Percentiles rank a stretch among this genome's conserved stretches.
phyloP scores from a whole-genome alignment of 2,329 filamentous ascomycete species.

The Sclerotinia nivalis region DNA sequence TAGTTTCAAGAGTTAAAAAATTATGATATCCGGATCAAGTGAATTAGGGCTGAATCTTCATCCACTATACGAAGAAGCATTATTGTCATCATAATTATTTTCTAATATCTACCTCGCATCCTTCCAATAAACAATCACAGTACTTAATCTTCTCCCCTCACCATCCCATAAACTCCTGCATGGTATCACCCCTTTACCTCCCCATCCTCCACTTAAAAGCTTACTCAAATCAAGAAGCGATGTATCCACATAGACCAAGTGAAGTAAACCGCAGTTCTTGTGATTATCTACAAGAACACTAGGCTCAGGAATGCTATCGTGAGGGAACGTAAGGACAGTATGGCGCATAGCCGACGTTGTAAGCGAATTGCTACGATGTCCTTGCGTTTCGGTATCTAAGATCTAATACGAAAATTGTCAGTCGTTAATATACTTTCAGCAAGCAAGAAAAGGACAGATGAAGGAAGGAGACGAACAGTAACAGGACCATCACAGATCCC shows the following conservation, averaged over 20 bases:
- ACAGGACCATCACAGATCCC: slow-evolving; percentile 49
- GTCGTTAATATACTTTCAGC: neutral
- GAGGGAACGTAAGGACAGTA: neutral
- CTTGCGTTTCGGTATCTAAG: slow-evolving; percentile 13
- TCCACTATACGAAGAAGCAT: neutral
- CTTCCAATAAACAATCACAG: slow-evolving; percentile 14
- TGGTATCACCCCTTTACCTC: slow-evolving; percentile 42
- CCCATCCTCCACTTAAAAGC: neutral
- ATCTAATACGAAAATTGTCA: neutral
- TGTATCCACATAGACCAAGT: slow-evolving; percentile 22
- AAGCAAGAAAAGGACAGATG: neutral
- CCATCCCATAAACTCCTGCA: slow-evolving; percentile 48
- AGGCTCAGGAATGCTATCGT: neutral
- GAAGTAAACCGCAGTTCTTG: neutral
- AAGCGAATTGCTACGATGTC: neutral
- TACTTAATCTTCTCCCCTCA: slow-evolving; percentile 40
- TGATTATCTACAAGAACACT: slow-evolving; percentile 18
- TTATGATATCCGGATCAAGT: neutral
- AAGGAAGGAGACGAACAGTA: slow-evolving; percentile 15
- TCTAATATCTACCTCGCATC: neutral
- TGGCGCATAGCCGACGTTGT: slow-evolving; percentile 22
- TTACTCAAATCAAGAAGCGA: neutral
- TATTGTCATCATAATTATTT: neutral
- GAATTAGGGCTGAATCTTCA: neutral
- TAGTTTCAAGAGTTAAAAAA: neutral